Evolutionary conservation across 2,329 filamentous ascomycete species (phyloP).

Genomic region (Corinectria fuckeliana): DNA sequence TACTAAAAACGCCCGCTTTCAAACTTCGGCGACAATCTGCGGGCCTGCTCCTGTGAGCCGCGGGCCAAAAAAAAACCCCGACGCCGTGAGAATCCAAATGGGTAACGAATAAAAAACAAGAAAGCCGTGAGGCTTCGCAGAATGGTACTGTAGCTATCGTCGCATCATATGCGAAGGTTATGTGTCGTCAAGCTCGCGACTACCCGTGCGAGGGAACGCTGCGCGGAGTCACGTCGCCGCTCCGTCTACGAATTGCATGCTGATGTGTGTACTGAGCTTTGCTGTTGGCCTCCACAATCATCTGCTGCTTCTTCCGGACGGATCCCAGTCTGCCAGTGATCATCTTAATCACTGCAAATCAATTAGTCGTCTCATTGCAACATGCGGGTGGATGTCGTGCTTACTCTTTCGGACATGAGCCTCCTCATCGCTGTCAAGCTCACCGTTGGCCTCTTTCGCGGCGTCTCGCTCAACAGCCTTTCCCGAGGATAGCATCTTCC

Average conservation of each 20-base stretch:
- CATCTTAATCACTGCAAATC: constrained; percentile 64
- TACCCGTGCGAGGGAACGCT: constrained; percentile 59
- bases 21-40: constrained; percentile 33
- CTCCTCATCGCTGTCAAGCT: constrained; percentile 72
- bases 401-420: constrained; percentile 76
- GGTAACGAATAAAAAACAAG: constrained; percentile 31
- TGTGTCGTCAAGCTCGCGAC: constrained; percentile 28
- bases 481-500: constrained; percentile 43
- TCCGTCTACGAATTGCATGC: constrained; percentile 54
- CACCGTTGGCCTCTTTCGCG: constrained; percentile 46
- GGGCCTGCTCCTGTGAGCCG: constrained; percentile 36
- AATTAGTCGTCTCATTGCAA: constrained; percentile 31
- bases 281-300: constrained; percentile 63
- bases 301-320: constrained; percentile 66
- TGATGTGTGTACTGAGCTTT: constrained; percentile 55
- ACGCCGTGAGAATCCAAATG: constrained; percentile 31
- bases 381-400: constrained; percentile 35
- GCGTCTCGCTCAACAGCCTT: constrained; percentile 51
- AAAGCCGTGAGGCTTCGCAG: constrained; percentile 28
- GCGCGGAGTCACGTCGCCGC: constrained; percentile 62
- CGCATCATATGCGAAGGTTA: constrained; percentile 20
- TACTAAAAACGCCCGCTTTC: constrained; percentile 37
- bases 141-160: constrained; percentile 33
- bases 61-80: constrained; percentile 29
- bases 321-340: constrained; percentile 61